These are phyloP conservation scores for Clohesyomyces aquaticus DNA, from an alignment of 495 filamentous ascomycete genomes.

Conservation along the genomic window DNA sequence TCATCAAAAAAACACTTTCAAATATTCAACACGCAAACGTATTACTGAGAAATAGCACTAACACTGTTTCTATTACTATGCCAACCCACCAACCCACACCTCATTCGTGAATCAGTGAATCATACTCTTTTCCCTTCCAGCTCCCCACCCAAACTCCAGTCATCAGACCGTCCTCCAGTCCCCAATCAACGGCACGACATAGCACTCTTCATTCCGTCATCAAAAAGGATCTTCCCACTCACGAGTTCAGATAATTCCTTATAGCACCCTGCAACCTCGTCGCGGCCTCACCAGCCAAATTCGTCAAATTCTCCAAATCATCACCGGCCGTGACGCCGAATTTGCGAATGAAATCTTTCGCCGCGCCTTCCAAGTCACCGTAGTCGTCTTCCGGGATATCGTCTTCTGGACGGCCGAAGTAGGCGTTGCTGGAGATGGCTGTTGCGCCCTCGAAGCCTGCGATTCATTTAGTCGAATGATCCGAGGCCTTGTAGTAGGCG, in stretches of 20 bases:
- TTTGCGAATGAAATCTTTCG: constrained; percentile 90
- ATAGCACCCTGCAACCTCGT: constrained; percentile 84
- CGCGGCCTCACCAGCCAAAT: constrained; percentile 82
- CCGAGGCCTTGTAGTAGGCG: too few species aligned
- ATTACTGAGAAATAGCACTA: too few species aligned
- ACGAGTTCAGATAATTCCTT: constrained; percentile 77
- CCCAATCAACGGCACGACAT: too few species aligned
- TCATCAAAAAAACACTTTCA: too few species aligned
- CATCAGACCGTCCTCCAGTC: neutral
- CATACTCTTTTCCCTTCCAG: too few species aligned
- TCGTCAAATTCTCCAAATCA: constrained; percentile 86
- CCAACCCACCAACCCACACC: neutral
- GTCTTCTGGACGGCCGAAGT: constrained; percentile 90
- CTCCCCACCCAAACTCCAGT: neutral
- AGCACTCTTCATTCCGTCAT: neutral
- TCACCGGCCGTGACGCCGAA: constrained; percentile 95
- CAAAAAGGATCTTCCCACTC: too few species aligned
- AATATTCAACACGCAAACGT: too few species aligned
- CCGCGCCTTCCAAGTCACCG: constrained; percentile 85
- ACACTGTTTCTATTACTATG: neutral
- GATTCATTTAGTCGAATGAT: neutral
- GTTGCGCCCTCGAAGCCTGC: constrained; percentile 92
- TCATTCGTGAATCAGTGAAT: too few species aligned
- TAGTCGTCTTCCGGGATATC: constrained; percentile 66
- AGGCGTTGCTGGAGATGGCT: constrained; percentile 90